Base-by-base conservation (phyloP, 2,329 filamentous ascomycete genomes). In the Aspergillus quadrilineatus region DNA sequence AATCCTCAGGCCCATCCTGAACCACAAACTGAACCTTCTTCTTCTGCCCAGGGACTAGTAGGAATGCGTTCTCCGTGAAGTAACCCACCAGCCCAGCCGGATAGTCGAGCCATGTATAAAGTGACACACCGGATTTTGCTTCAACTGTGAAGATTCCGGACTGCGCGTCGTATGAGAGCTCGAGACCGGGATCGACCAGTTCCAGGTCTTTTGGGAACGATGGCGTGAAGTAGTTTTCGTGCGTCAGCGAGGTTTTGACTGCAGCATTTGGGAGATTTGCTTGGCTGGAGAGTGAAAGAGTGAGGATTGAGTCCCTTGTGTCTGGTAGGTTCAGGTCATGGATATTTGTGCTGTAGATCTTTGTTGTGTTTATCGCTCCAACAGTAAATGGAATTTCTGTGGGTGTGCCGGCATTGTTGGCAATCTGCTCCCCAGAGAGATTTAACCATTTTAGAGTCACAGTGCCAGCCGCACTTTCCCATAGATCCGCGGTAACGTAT, bases 401-500 rank as follows among this genome's bases (percentile, higher is more conserved):
- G 0, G 73, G 65, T 0, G 68, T 74, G n/a, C 68, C 70, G 22
- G 75, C 65, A 44, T 77, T 71, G 4, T 61, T 50, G 1, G 59
- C 28, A n/a, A 83, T 71, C 3, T 66, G 61, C 0, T 73, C 75
- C 4, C 80, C 83, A 1, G 69, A 68, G 69, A 81, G 80, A 55
- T 79, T 75, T 39, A 80, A 74, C 83, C 83, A 86, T 3, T 71
- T 73, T 32, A 85, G 63, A 3, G 69, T 76, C 3, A 80, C 79
- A 0, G 61, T 77, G 0, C 82, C 83, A 4, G 57, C 66, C 0
- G 76, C 76, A 1, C 75, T 59, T 2, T 75, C 69, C 83, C 83
- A 86, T 1, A 85, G 73, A 67, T 86, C 83, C 2, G 80, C 84
- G 0, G 80, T 83, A 1, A 82, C 82, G 63, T 82, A 86, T 1